phyloP scores from a whole-genome alignment of 2,329 filamentous ascomycete genomes.

The Clarireedia homoeocarpa region DNA sequence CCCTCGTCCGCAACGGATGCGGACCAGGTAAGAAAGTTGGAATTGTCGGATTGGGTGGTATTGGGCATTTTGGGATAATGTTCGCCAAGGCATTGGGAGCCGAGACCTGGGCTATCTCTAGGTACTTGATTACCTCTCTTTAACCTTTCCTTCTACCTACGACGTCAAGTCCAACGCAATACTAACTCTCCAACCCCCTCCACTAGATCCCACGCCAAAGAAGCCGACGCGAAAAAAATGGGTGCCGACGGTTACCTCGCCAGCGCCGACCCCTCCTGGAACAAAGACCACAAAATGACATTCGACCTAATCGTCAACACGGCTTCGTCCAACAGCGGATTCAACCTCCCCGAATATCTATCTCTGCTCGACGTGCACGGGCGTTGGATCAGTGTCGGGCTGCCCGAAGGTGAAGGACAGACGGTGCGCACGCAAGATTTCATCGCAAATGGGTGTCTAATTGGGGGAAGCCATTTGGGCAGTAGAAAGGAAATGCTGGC shows the following conservation, averaged over 20 bases:
- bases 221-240: slow-evolving; percentile 50
- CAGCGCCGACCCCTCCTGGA: slow-evolving; percentile 50
- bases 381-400: slow-evolving; percentile 69
- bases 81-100: slow-evolving; percentile 61
- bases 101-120: slow-evolving; percentile 54
- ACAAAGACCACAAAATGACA: slow-evolving; percentile 47
- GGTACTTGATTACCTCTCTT: slow-evolving; percentile 18
- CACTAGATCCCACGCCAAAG: slow-evolving; percentile 43
- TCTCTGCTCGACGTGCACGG: slow-evolving; percentile 75
- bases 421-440: slow-evolving; percentile 67
- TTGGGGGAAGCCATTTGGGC: slow-evolving; percentile 64
- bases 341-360: slow-evolving; percentile 66
- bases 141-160: neutral
- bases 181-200: neutral
- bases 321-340: slow-evolving; percentile 58
- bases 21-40: slow-evolving; percentile 74
- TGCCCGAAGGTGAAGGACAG: slow-evolving; percentile 70
- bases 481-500: slow-evolving; percentile 61
- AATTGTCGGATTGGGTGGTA: slow-evolving; percentile 64
- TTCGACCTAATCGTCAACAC: slow-evolving; percentile 75
- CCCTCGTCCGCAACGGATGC: slow-evolving; percentile 66
- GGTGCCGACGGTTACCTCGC: slow-evolving; percentile 54
- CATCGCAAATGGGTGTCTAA: slow-evolving; percentile 64
- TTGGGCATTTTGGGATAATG: slow-evolving; percentile 64
- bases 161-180: neutral